Evolutionary conservation across 805 yeast species (phyloP), one percentile per base, ranked within the genome.

Genomic region (Huiozyma naganishii): DNA sequence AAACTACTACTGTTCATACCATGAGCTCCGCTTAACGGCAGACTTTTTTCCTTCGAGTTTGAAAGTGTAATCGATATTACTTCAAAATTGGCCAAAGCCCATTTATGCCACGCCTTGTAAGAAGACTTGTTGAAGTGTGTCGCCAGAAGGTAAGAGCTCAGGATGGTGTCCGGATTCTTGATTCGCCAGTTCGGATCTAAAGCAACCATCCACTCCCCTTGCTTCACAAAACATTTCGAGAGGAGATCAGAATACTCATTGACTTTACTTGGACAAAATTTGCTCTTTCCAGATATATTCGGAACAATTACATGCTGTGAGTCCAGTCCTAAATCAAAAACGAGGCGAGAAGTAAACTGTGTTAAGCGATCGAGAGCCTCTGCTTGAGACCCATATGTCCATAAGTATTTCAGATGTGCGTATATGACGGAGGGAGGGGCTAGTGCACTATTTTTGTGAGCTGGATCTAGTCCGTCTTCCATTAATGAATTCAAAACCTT

Each of bases 21-120:
- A 35, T 49, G 45, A 6, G 44, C 41, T 9, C 49, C 51, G 29
- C 40, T 45, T 6, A 44, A 36, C 0, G 50, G 51, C 7, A 30
- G 45, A 23, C 10, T 9, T 32, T 41, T n/a, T 28, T 43, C 39
- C 12, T 45, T 46, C 7, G 59, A 56, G 32, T 48, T 59, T 7
- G 69, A 57, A 0, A 70, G 64, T 28, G 72, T 66, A 28, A 82
- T 70, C 0, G 95, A 83, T 17, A 90, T 83, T 1, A 90, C 97
- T 59, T 92, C 97, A 59, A 89, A 92, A 62, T 94, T 92, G 0
- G 97, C 97, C 57, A 94, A 70, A 0, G 98, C 98, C 99, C 99
- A 92, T 58, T 88, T 90, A 61, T 92, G 99, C 98, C 98, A 94
- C 12, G 97, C 98, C 58, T 94, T 92, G 57, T 92, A 92, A 96